Base-by-base conservation (phyloP, 148 eudicot species). In the Drosera capensis region DNA sequence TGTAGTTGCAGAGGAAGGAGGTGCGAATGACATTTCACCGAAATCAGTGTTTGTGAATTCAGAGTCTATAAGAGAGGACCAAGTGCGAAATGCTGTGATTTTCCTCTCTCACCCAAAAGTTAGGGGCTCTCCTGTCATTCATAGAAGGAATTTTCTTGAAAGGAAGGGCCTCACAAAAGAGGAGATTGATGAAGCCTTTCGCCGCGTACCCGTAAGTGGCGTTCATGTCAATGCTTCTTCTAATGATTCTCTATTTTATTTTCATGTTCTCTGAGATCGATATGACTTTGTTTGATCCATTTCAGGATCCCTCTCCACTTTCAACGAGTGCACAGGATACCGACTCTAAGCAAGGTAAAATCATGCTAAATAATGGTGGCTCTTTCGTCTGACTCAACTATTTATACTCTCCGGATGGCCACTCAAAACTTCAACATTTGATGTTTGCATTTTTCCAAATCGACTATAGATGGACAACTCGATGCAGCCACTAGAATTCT, bases 141-240 rank as follows among this genome's bases (percentile, higher is more conserved):
- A 90, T 48, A 71, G 94, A 56, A 70, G 99, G 47, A 85, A 93
- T 52, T 90, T 90, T 67, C 95, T 85, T 41, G 99, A 90, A 71
- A 78, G 69, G 59, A 90, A 90, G 62, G 99, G 99, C 43, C 93
- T 90, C 35, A 84, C 99, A 7, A 85, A 85, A 59, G 99, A 85
- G 62, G 99, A 90, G 70, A 90, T 90, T 15, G 94, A 90, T 70
- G 99, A 85, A 74, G 99, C 99, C 47, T 85, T 90, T 59, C 78
- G 85, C 26, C 94, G 86, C 48, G 99, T 90, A 45, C 99, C 99
- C 34, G 99, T 90, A 71, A 74, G 94, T 49, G 24, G 45, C 26
- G 56, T 14, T 49, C 23, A 13, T 21, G 9, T 45, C 29, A 24
- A 31, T 36, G 25, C 20, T 37, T 11, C 18, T 41, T n/a, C n/a